phyloP scores from a whole-genome alignment of 2,329 filamentous ascomycete genomes.

The Cercospora beticola region DNA sequence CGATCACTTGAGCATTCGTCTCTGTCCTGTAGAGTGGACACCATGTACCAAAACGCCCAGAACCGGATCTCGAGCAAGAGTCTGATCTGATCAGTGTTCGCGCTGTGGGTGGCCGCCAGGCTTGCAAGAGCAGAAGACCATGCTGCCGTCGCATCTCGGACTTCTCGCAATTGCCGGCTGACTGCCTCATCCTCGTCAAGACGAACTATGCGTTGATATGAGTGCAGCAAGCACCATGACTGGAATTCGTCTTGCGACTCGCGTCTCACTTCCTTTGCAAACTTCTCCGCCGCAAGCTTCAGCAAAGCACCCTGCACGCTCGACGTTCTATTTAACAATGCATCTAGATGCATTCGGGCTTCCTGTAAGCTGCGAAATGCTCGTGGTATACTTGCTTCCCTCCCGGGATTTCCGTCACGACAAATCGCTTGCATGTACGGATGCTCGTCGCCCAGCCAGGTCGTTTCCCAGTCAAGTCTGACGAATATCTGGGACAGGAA shows the following conservation, averaged over 20 bases:
- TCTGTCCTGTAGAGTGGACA: not conserved
- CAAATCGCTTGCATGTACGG: not conserved
- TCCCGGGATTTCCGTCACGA: not conserved
- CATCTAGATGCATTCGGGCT: not conserved
- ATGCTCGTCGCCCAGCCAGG: not conserved
- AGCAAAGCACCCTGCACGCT: not conserved
- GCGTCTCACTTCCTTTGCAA: not conserved
- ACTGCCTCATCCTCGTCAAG: not conserved
- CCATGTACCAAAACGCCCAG: not conserved
- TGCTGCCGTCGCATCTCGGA: not conserved
- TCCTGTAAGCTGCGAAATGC: not conserved
- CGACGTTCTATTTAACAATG: not conserved
- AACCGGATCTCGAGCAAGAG: not conserved
- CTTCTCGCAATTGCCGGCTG: not conserved
- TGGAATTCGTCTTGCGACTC: not conserved
- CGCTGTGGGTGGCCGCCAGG: not conserved
- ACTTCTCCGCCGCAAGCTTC: not conserved
- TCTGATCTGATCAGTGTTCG: not conserved
- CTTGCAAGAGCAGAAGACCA: not conserved
- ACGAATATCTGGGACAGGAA: not conserved
- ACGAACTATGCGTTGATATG: not conserved
- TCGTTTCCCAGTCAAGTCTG: not conserved
- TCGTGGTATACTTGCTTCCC: not conserved
- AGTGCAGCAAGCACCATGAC: not conserved
- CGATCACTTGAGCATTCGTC: not conserved